Base-by-base conservation (phyloP, 192 early-diverging fungal genomes). In the Irineochytrium annulatum region DNA sequence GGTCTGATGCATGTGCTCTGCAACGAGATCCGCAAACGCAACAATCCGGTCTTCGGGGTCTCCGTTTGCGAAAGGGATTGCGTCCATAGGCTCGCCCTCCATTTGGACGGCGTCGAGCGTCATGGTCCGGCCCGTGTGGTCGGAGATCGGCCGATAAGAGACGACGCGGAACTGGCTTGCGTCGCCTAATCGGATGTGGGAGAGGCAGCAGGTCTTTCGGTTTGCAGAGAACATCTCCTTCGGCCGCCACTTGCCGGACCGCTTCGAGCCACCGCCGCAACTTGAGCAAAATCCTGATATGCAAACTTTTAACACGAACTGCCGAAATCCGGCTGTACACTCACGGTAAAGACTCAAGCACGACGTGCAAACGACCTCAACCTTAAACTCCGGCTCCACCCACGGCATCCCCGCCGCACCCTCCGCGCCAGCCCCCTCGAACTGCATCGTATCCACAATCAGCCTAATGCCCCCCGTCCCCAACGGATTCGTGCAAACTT, bases 201-300 rank as follows among this genome's bases (percentile, higher is more conserved):
- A 35, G 30, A 55, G 53, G 8, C 26, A 55, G 34, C 53, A 55
- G 11, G 53, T 55, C 34, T 55, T 55, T 8, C 53, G 53, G 5
- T n/a, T 30, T 6, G 8, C 5, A 4, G 53, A 35, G 30, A 55
- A 55, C 8, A 55, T 8, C 53, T 55, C 31, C 5, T 16, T 6
- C 26, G 46, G 46, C 6, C 46, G 46, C 46, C 46, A 49, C 26
- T 49, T 49, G 6, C 46, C 46, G 13, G 46, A 17, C 11, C 24
- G 11, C 58, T 71, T 73, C 20, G 65, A 67, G 20, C 75, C 75
- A 13, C 75, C 75, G 32, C 75, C 75, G 39, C 67, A 71, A 32
- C 65, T 65, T 6, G 69, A 67, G 55, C 67, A 77, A 28, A 77
- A 77, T 5, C 17, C 46, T 49, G 24, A 8, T 13, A 41, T 41